Evolutionary conservation across 176 grass and related monocot genomes (phyloP), one percentile per base, ranked within the genome.

Genomic region (Thalia dealbata): DNA sequence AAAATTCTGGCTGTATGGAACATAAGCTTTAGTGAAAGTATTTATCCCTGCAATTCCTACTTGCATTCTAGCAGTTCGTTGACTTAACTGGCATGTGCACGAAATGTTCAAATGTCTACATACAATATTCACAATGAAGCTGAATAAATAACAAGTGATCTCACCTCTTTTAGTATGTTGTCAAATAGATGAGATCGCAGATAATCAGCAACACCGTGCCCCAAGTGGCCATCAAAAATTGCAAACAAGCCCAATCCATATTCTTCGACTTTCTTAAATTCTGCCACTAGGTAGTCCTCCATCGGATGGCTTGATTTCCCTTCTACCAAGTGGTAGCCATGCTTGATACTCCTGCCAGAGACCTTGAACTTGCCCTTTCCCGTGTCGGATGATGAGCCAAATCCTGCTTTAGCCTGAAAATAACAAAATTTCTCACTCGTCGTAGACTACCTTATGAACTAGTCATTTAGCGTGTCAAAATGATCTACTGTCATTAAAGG

Each of bases 291-390:
- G 74, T 88, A 92, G 70, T 97, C 93, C 76, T 92, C 90, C 93
- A 97, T 92, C 50, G 87, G 89, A 79, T 91, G 93, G 78, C 78
- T 84, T 25, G 90, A 91, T 83, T 97, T 97, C 29, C 93, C 93
- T 70, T 97, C 90, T 25, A 97, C 84, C 63, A 97, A 78, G 76
- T 92, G 87, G 78, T 92, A 97, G 63, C 89, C 93, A 72, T 97
- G 85, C 73, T 70, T 90, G 21, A 97, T 76, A 73, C 59, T 50
- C 67, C 46, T 88, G 24, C 87, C 93, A 68, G 87, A 87, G 44
- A 92, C 71, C 72, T 97, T 97, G 78, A 58, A 88, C 76, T 92
- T 97, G 41, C 90, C 87, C 78, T 97, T 97, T 55, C 93, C 93
- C 15, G 93, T 91, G 60, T 92, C 93, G 44, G 81, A 87, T 61